Evolutionary conservation across 2,329 filamentous ascomycete species (phyloP), one percentile per base, ranked within the genome.

Genomic region (Colletotrichum trifolii): DNA sequence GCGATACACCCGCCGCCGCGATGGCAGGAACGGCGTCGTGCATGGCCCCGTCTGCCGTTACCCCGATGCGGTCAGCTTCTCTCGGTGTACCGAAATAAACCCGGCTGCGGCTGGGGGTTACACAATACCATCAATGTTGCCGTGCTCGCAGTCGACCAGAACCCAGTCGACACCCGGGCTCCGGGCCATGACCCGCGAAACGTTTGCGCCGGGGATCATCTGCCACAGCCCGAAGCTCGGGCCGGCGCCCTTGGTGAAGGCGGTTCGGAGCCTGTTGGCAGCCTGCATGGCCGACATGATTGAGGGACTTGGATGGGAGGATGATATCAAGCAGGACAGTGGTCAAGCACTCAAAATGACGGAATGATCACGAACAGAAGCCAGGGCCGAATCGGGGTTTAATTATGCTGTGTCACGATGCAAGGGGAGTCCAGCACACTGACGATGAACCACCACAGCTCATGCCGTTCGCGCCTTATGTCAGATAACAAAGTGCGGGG

Each of bases 161-260:
- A 92, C 85, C 83, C 89, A 91, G 72, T 91, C 89, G 2, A 89
- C 82, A 1, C 88, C 89, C 1, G 84, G 77, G 3, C 83, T 84
- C 59, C 87, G 79, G 2, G 90, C 88, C 52, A 92, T 78, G 15
- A 83, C 75, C 57, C 87, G 81, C 6, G 87, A 87, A 11, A 89
- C 77, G 67, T 89, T 89, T 48, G 82, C 79, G 0, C 87, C 85
- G 0, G 87, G 87, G 58, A 89, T 76, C 80, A 88, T 88, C 76
- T 90, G 87, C 87, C 87, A 90, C 57, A 85, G 79, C 4, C 87
- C 87, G 69, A 88, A 79, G 53, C 84, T 82, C 6, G 83, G 77
- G 33, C 77, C 75, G 55, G 75, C 79, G 55, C 79, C 81, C 67
- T 82, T 79, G 33, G 75, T 71, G 64, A 89, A 82, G n/a, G 79